These are phyloP conservation scores for Sambucus nigra DNA, from an alignment of 129 eudicot species.

Conservation along the genomic window DNA sequence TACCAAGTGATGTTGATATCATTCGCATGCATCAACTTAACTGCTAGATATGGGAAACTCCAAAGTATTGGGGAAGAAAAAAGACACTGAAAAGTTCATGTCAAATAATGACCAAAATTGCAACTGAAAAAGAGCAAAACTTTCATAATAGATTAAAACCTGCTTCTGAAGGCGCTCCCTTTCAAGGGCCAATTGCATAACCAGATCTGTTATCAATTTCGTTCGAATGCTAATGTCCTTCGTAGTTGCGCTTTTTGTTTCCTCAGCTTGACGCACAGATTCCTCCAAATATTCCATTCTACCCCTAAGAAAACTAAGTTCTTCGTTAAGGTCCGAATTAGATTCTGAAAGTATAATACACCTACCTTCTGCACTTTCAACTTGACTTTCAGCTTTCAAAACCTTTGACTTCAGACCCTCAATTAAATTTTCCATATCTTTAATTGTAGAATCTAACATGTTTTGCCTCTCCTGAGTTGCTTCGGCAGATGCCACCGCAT, in stretches of 20 bases:
- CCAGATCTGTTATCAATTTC: constrained; percentile 58
- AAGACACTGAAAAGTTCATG: not conserved
- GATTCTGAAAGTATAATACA: constrained; percentile 61
- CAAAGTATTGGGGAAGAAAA: not conserved
- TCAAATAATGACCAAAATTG: not conserved
- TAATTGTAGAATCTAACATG: constrained; percentile 44
- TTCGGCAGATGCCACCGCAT: constrained; percentile 59
- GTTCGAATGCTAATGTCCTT: constrained; percentile 57
- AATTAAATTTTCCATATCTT: constrained; percentile 73
- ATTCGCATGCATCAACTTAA: too few relatives aligned
- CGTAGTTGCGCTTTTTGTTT: constrained; percentile 56
- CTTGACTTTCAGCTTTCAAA: constrained; percentile 31
- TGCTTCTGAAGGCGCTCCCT: constrained; percentile 92
- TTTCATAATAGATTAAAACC: constrained; percentile 26
- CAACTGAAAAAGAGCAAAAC: not conserved
- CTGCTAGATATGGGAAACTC: not conserved
- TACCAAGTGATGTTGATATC: too few relatives aligned
- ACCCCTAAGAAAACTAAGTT: constrained; percentile 34
- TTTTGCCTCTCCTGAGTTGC: constrained; percentile 64
- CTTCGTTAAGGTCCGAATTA: constrained; percentile 52
- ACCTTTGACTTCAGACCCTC: constrained; percentile 52
- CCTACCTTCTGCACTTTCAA: constrained; percentile 61
- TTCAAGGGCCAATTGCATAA: constrained; percentile 66
- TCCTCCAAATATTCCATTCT: constrained; percentile 47
- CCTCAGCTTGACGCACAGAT: constrained; percentile 63